Conservation (phyloP, 352 stramenopile species). For the Globisporangium orthogonon region DNA sequence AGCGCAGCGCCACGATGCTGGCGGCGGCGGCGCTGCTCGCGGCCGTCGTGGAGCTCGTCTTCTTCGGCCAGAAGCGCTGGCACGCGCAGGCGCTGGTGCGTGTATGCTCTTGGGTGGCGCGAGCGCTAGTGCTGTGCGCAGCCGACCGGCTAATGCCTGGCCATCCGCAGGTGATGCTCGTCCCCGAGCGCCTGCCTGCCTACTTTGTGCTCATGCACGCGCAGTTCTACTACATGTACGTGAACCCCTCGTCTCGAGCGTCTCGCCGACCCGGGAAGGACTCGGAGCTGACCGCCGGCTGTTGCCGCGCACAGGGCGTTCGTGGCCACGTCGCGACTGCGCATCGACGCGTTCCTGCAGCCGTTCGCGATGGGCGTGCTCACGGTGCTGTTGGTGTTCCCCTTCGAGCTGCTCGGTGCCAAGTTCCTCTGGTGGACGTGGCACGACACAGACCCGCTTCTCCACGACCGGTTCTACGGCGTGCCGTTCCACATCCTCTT, state of each 20-base stretch:
- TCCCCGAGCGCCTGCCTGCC: slow-evolving; percentile 41
- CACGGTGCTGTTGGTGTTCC: slow-evolving; percentile 49
- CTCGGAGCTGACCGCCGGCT: neutral
- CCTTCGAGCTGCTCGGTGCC: slow-evolving; percentile 67
- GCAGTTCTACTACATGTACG: slow-evolving; percentile 78
- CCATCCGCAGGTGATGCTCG: slow-evolving; percentile 39
- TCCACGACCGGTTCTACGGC: slow-evolving; percentile 51
- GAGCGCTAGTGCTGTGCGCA: no score
- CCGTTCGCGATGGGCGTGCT: slow-evolving; percentile 59
- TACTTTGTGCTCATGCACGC: slow-evolving; percentile 64
- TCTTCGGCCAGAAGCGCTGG: slow-evolving; percentile 60
- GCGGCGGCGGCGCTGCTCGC: slow-evolving; percentile 39
- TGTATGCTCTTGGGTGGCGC: neutral
- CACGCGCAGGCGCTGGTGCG: slow-evolving; percentile 58
- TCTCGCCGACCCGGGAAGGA: no score
- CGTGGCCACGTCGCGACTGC: slow-evolving; percentile 53
- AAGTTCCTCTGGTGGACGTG: slow-evolving; percentile 87
- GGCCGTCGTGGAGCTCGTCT: slow-evolving; percentile 51
- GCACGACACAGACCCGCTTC: slow-evolving; percentile 73
- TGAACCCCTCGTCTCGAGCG: neutral
- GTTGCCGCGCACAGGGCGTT: slow-evolving; percentile 41
- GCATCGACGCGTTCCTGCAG: slow-evolving; percentile 70
- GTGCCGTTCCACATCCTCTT: slow-evolving; percentile 63
- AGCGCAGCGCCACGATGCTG: slow-evolving; percentile 65
- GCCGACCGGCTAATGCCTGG: neutral